phyloP scores from a whole-genome alignment of 495 filamentous ascomycete genomes.

The Podospora bellae-mahoneyi region DNA sequence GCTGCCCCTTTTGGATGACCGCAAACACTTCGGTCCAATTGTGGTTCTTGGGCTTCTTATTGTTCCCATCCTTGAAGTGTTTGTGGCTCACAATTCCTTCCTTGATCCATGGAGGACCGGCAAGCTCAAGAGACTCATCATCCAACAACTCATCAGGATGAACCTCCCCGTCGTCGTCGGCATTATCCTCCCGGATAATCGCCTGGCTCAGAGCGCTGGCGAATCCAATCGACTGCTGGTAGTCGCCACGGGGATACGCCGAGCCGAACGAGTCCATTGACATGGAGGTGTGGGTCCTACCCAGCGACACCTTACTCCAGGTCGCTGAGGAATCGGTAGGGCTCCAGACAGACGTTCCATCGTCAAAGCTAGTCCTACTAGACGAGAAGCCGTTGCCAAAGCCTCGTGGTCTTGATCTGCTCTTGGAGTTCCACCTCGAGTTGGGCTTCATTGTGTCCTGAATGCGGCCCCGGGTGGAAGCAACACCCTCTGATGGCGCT shows the following conservation, averaged over 20 bases:
- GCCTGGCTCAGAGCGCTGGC: slow-evolving; percentile 95
- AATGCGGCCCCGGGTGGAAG: slow-evolving; percentile 65
- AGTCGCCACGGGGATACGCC: slow-evolving; percentile 74
- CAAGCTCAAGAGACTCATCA: slow-evolving; percentile 85
- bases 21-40: slow-evolving; percentile 96
- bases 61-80: slow-evolving; percentile 84
- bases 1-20: slow-evolving; percentile 94
- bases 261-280: slow-evolving; percentile 86
- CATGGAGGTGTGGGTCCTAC: slow-evolving; percentile 83
- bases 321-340: slow-evolving; percentile 72
- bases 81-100: slow-evolving; percentile 96
- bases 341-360: slow-evolving; percentile 85
- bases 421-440: slow-evolving; percentile 78
- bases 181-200: slow-evolving; percentile 87
- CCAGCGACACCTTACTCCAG: slow-evolving; percentile 92
- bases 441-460: slow-evolving; percentile 58
- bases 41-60: slow-evolving; percentile 87
- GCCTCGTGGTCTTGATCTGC: slow-evolving; percentile 74
- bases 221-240: slow-evolving; percentile 95
- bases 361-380: slow-evolving; percentile 89
- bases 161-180: slow-evolving; percentile 50
- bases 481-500: slow-evolving; percentile 69
- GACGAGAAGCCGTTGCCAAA: slow-evolving; percentile 86
- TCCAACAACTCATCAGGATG: slow-evolving; percentile 72
- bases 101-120: slow-evolving; percentile 94